Percentiles rank a stretch among this genome's conserved stretches.
phyloP scores from a whole-genome alignment of 441 rosid species.

The Pelargonium fulgidum region DNA sequence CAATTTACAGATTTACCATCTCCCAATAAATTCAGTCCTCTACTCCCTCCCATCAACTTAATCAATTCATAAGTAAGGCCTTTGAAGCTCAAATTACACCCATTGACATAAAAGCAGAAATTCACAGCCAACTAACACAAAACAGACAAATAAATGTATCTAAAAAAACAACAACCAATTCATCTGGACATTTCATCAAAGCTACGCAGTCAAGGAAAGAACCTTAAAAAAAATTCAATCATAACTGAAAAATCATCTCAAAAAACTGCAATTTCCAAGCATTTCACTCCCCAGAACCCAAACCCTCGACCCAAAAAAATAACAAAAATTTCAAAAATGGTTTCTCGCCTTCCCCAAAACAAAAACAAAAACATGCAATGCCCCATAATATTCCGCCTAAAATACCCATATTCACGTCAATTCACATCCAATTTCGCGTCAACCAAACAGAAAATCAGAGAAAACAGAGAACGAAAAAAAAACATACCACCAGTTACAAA shows the following conservation, averaged over 20 bases:
- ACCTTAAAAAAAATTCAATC: background rate
- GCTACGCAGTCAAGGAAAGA: background rate
- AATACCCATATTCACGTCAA: no score
- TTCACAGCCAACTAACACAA: background rate
- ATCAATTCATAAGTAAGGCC: background rate
- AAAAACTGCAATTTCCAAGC: no score
- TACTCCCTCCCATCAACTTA: background rate
- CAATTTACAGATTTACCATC: background rate
- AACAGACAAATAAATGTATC: background rate
- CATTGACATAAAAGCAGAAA: background rate
- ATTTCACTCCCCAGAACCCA: background rate
- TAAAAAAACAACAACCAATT: background rate
- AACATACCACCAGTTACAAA: slow-evolving; percentile 75
- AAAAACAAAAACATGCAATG: background rate
- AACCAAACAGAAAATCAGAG: background rate
- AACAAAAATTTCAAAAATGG: no score
- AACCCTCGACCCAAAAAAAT: background rate
- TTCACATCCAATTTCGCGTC: no score
- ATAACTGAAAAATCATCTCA: background rate
- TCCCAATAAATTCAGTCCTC: background rate
- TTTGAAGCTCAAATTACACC: background rate
- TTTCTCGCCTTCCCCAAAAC: background rate
- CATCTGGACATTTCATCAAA: background rate
- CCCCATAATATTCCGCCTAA: background rate
- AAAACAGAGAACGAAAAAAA: background rate